These are phyloP conservation scores for Nannizziopsis barbatae DNA, from an alignment of 2,329 filamentous ascomycete genomes.

Conservation along the genomic window DNA sequence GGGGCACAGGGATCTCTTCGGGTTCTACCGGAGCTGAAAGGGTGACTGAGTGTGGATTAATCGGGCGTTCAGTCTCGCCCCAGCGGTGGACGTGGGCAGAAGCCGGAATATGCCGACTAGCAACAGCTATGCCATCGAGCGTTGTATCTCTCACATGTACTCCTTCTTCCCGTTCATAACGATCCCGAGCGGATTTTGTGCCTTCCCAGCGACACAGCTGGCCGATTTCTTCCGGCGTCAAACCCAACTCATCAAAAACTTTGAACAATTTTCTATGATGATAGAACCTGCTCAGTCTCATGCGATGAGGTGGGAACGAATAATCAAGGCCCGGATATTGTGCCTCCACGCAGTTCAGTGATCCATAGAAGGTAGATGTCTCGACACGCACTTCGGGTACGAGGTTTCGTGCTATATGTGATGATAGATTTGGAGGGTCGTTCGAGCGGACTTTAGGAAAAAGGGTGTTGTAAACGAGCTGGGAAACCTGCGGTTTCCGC, in stretches of 20 bases:
- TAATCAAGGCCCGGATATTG: slow-evolving; percentile 58
- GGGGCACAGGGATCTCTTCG: slow-evolving; percentile 4
- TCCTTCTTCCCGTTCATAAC: slow-evolving; percentile 45
- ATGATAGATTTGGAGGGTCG: slow-evolving; percentile 49
- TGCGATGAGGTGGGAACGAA: slow-evolving; percentile 49
- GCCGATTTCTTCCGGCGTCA: slow-evolving; percentile 51
- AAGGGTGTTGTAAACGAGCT: slow-evolving; percentile 48
- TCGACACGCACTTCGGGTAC: slow-evolving; percentile 56
- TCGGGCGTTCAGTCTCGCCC: slow-evolving; percentile 15
- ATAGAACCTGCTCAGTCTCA: slow-evolving; percentile 50
- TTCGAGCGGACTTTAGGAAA: slow-evolving; percentile 47
- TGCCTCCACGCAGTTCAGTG: slow-evolving; percentile 53
- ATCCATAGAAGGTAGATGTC: slow-evolving; percentile 53
- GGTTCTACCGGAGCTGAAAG: slow-evolving; percentile 18
- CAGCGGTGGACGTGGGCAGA: slow-evolving; percentile 24
- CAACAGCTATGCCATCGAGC: slow-evolving; percentile 44
- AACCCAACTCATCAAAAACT: slow-evolving; percentile 47
- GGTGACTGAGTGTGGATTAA: neutral
- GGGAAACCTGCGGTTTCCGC: slow-evolving; percentile 49
- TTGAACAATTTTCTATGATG: slow-evolving; percentile 51
- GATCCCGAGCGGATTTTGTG: slow-evolving; percentile 38
- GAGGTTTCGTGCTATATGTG: slow-evolving; percentile 50
- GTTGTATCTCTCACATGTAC: slow-evolving; percentile 51
- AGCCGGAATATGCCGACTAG: slow-evolving; percentile 33
- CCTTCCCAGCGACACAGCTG: slow-evolving; percentile 51